phyloP scores from a whole-genome alignment of 2,329 filamentous ascomycete genomes.

The Zymoseptoria passerinii region DNA sequence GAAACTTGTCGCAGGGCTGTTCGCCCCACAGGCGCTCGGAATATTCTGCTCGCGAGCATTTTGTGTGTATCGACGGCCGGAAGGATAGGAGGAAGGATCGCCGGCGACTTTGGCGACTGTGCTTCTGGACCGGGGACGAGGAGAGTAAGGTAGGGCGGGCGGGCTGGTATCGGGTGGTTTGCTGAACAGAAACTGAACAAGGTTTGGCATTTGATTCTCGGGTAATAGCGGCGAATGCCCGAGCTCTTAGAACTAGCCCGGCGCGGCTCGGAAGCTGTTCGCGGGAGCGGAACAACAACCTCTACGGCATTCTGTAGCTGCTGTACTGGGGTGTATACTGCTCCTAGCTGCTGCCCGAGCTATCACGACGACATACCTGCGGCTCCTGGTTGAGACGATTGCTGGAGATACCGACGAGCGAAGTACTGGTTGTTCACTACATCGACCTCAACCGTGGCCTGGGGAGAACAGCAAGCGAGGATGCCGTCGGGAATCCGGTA shows the following conservation, averaged over 20 bases:
- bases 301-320: background rate
- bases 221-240: background rate
- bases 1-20: conserved; percentile 12
- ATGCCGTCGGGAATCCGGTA: background rate
- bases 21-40: conserved; percentile 10
- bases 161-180: conserved; percentile 1
- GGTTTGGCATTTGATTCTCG: background rate
- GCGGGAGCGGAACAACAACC: background rate
- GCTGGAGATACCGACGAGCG: background rate
- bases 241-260: background rate
- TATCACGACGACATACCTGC: background rate
- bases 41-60: conserved; percentile 14
- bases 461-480: background rate
- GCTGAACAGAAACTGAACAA: background rate
- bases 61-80: background rate
- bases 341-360: background rate
- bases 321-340: background rate
- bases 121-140: background rate
- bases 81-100: background rate
- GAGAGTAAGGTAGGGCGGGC: background rate
- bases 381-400: background rate
- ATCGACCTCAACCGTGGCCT: no score
- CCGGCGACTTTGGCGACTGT: conserved; percentile 4
- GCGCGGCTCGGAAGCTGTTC: background rate
- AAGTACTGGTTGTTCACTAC: background rate